Conservation (phyloP, 768 basidiomycete genomes). For the Suillus decipiens region DNA sequence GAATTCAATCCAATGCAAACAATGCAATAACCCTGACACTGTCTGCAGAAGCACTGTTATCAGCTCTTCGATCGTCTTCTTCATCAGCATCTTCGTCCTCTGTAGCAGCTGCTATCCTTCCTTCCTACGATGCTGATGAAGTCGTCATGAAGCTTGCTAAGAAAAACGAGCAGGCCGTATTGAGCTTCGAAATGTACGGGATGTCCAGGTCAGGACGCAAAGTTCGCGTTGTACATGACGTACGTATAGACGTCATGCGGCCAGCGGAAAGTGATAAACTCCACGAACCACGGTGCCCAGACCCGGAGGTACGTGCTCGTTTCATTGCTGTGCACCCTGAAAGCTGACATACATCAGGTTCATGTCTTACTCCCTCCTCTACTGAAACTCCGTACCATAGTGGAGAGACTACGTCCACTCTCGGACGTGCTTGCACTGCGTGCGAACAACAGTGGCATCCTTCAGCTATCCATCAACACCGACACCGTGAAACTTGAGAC, state of each 20-base stretch:
- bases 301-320: conserved; percentile 66
- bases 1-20: conserved; percentile 82
- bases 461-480: conserved; percentile 56
- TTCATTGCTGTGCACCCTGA: background rate
- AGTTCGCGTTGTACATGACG: conserved; percentile 75
- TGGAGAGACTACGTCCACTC: conserved; percentile 71
- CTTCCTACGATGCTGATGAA: conserved; percentile 55
- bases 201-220: conserved; percentile 62
- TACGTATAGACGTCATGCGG: conserved; percentile 79
- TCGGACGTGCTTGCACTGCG: conserved; percentile 68
- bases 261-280: conserved; percentile 71
- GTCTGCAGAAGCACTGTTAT: conserved; percentile 71
- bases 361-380: conserved; percentile 79
- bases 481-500: conserved; percentile 80
- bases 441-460: conserved; percentile 63
- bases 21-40: conserved; percentile 82
- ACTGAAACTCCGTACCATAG: conserved; percentile 73
- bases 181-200: conserved; percentile 75
- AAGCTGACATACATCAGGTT: conserved; percentile 44
- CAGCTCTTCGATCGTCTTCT: conserved; percentile 68
- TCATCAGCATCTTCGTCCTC: conserved; percentile 46
- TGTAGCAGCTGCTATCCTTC: conserved; percentile 29
- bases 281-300: conserved; percentile 81
- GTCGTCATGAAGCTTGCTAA: conserved; percentile 85
- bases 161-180: conserved; percentile 76